A percentile compares a stretch with the other conserved stretches of the same genome.
phyloP scores from a whole-genome alignment of 139 green algal genomes.

The Tetradesmus lagerheimii region DNA sequence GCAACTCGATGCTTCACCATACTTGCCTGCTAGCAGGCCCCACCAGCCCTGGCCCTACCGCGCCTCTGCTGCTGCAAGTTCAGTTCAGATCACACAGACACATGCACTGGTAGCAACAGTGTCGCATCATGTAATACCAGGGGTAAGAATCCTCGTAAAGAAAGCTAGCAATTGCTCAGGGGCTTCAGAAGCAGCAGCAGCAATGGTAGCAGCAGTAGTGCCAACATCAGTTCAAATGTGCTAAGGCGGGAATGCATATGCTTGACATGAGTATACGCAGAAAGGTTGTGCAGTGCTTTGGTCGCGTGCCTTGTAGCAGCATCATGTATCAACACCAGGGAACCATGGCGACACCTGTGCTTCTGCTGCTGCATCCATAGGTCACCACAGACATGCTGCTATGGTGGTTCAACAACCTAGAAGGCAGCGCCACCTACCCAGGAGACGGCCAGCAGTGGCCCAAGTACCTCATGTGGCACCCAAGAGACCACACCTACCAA shows the following conservation, averaged over 20 bases:
- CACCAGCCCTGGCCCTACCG: slow-evolving; percentile 14
- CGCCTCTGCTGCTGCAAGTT: background rate
- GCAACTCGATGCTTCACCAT: background rate
- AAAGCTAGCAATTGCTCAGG: background rate
- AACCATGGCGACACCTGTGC: too few relatives aligned
- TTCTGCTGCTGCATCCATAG: background rate
- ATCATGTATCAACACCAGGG: background rate
- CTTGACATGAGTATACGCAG: too few relatives aligned
- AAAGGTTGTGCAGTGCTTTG: too few relatives aligned
- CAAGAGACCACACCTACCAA: slow-evolving; percentile 4
- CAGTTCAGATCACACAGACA: background rate
- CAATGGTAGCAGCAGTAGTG: background rate
- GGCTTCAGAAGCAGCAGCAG: background rate
- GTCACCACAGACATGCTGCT: slow-evolving; percentile 7
- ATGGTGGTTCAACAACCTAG: slow-evolving; percentile 2
- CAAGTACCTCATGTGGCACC: slow-evolving; percentile 25
- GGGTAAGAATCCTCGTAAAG: background rate
- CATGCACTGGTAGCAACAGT: slow-evolving; percentile 16
- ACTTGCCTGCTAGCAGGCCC: background rate
- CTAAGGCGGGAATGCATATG: background rate
- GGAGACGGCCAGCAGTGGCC: background rate
- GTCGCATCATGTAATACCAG: background rate
- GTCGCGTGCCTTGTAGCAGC: background rate
- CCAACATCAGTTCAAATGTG: background rate
- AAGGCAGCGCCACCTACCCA: background rate